A percentile compares a stretch with the other conserved stretches of the same genome.
These are phyloP conservation scores for Gamsiella multidivaricata DNA, from an alignment of 192 early-diverging fungal species.

Conservation along the genomic window DNA sequence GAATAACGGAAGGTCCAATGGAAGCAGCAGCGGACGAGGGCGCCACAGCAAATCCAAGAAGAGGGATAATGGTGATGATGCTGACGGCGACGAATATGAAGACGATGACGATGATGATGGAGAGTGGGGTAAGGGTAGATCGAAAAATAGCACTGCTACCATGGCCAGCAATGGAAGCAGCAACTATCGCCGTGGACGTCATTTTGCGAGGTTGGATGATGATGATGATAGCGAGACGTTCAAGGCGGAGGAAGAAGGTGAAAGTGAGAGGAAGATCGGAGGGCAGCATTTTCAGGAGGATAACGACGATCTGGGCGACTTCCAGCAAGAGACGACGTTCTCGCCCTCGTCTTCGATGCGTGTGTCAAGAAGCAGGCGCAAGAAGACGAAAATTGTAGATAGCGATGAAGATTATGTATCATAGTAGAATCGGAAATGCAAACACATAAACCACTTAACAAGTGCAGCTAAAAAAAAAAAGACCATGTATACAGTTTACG, in stretches of 20 bases:
- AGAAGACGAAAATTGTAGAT: conserved; percentile 32
- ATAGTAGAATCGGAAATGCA: background rate
- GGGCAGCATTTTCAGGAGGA: conserved; percentile 15
- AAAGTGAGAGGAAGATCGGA: background rate
- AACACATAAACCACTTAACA: background rate
- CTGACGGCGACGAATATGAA: background rate
- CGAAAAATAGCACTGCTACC: no score
- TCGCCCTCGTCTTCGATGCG: conserved; percentile 8
- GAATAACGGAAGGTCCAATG: conserved; percentile 10
- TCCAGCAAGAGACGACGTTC: background rate
- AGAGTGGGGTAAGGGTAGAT: conserved; percentile 15
- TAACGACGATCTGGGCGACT: conserved; percentile 1
- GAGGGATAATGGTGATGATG: conserved; percentile 9
- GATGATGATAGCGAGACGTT: conserved; percentile 16
- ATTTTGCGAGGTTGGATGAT: no score
- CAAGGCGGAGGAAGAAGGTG: conserved; percentile 18
- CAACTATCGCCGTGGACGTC: conserved; percentile 11
- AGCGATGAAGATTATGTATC: conserved; percentile 47
- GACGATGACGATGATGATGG: conserved; percentile 29
- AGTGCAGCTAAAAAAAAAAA: background rate
- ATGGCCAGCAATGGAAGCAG: no score
- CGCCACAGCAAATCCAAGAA: conserved; percentile 13
- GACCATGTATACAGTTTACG: no score
- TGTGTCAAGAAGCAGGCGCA: conserved; percentile 28
- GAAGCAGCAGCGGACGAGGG: conserved; percentile 11